phyloP scores from a whole-genome alignment of 139 green algal genomes.

The Auxenochlorella protothecoides region DNA sequence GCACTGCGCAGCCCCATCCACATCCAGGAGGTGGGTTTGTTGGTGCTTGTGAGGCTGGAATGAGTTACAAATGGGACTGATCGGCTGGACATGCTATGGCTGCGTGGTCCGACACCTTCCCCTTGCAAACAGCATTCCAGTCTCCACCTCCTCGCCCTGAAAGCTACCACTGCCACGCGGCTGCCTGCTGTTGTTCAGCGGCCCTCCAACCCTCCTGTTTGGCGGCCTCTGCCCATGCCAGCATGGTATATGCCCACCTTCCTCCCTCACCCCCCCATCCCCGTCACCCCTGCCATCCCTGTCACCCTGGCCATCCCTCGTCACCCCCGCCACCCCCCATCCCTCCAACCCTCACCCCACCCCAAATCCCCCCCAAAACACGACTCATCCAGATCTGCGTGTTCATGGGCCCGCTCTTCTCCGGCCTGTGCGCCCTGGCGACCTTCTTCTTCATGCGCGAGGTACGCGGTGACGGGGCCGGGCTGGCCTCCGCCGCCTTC shows the following conservation, averaged over 20 bases:
- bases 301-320: not conserved
- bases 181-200: no score
- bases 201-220: no score
- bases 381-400: constrained; percentile 72
- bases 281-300: not conserved
- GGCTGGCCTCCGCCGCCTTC: constrained; percentile 75
- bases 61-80: not conserved
- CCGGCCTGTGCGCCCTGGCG: constrained; percentile 66
- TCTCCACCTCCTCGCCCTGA: no score
- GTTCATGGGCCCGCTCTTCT: constrained; percentile 91
- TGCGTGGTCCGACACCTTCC: no score
- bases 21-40: constrained; percentile 69
- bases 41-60: not conserved
- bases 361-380: no score
- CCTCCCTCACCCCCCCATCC: not conserved
- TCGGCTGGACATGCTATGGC: no score
- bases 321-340: not conserved
- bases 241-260: not conserved
- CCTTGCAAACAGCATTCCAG: no score
- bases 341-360: no score
- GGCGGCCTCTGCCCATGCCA: no score
- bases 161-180: no score
- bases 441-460: constrained; percentile 79
- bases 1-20: constrained; percentile 81
- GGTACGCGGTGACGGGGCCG: constrained; percentile 60